These are phyloP conservation scores for Papiliotrema nemorosa DNA, from an alignment of 1,284 basidiomycete genomes.

Conservation along the genomic window DNA sequence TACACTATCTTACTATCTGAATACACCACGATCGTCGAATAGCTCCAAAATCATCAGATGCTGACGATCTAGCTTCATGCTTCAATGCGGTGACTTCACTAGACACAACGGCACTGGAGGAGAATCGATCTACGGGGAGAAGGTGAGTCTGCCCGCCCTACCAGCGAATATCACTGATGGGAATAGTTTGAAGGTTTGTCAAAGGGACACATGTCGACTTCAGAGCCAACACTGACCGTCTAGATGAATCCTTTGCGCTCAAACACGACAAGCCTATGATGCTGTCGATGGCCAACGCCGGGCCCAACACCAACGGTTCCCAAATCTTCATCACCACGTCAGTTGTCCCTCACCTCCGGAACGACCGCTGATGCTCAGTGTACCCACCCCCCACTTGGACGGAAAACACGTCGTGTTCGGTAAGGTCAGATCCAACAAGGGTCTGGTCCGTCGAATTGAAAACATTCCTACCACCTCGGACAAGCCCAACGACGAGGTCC, in stretches of 20 bases:
- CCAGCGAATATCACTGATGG: background rate
- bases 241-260: constrained; percentile 79
- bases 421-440: constrained; percentile 61
- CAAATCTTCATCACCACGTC: constrained; percentile 55
- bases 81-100: constrained; percentile 58
- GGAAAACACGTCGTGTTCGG: constrained; percentile 87
- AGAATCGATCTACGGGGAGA: constrained; percentile 86
- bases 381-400: constrained; percentile 51
- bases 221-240: background rate
- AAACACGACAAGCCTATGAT: constrained; percentile 80
- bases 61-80: constrained; percentile 60
- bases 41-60: background rate
- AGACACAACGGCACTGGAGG: constrained; percentile 81
- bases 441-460: constrained; percentile 68
- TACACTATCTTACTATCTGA: too few relatives aligned
- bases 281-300: constrained; percentile 81
- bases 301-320: constrained; percentile 66
- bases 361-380: constrained; percentile 19
- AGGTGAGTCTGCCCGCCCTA: constrained; percentile 37
- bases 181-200: constrained; percentile 14
- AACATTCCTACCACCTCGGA: constrained; percentile 54
- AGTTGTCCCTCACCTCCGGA: constrained; percentile 14
- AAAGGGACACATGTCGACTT: too few relatives aligned
- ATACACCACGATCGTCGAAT: too few relatives aligned
- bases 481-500: constrained; percentile 53